Conservation (phyloP, 2,329 filamentous ascomycete species). For the Thelonectria olida region DNA sequence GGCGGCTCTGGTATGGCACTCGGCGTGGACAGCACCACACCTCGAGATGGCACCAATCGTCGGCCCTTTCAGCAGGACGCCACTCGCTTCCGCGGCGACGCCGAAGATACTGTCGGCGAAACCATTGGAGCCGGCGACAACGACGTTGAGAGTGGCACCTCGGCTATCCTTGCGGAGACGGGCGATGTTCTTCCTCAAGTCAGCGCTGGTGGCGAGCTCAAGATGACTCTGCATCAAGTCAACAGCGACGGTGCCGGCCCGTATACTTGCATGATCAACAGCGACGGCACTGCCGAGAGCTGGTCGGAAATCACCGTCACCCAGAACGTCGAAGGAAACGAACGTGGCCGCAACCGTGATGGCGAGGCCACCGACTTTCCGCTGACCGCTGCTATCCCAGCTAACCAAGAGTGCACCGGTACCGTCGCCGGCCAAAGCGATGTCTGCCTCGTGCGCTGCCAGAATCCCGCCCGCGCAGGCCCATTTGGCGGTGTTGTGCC, state of each 20-base stretch:
- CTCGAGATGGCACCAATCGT: conserved; percentile 68
- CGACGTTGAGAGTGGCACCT: conserved; percentile 64
- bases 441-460: conserved; percentile 70
- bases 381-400: conserved; percentile 67
- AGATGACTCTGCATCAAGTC: conserved; percentile 62
- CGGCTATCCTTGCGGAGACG: conserved; percentile 65
- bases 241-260: conserved; percentile 52
- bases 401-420: conserved; percentile 65
- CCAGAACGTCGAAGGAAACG: conserved; percentile 41
- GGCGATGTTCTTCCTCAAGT: conserved; percentile 68
- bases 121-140: conserved; percentile 67
- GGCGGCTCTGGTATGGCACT: conserved; percentile 65
- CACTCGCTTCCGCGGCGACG: conserved; percentile 67
- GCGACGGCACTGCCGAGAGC: conserved; percentile 60
- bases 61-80: conserved; percentile 71
- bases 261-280: conserved; percentile 72
- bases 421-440: conserved; percentile 66
- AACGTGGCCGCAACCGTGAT: conserved; percentile 52
- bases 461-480: conserved; percentile 68
- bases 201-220: conserved; percentile 62
- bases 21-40: conserved; percentile 62
- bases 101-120: conserved; percentile 64
- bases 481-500: conserved; percentile 71
- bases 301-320: conserved; percentile 58
- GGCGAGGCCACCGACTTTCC: conserved; percentile 56